phyloP scores from a whole-genome alignment of 495 filamentous ascomycete genomes.

The Aspergillus bridgeri region DNA sequence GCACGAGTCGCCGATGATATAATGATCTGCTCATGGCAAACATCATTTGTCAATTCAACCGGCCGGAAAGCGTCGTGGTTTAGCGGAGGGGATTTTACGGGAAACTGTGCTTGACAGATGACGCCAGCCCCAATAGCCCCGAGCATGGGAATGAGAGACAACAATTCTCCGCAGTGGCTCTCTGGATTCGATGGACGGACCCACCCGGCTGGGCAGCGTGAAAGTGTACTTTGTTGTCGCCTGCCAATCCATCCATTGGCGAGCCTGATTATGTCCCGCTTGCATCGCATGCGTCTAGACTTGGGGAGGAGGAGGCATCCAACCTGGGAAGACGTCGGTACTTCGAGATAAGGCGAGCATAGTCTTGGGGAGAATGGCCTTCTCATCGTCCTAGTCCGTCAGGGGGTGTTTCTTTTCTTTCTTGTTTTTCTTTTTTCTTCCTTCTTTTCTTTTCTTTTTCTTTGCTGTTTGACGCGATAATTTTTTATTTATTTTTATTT shows the following conservation, averaged over 20 bases:
- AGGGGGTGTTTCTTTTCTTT: not conserved
- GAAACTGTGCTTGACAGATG: conserved; percentile 14
- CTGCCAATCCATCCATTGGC: not conserved
- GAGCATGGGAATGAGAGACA: conserved; percentile 17
- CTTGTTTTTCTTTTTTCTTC: not conserved
- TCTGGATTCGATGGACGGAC: conserved; percentile 5
- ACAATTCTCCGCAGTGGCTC: conserved; percentile 20
- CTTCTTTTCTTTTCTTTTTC: not conserved
- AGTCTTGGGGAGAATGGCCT: not conserved
- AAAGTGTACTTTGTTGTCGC: conserved; percentile 1
- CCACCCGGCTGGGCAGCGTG: not conserved
- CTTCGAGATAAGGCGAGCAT: not conserved
- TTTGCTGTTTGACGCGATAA: not conserved
- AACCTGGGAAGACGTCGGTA: not conserved
- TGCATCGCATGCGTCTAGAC: not conserved
- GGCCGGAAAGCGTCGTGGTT: not conserved
- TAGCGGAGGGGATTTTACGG: not conserved
- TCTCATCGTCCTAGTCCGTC: not conserved
- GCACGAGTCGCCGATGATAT: not conserved
- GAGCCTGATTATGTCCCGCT: not conserved
- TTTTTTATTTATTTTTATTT: no score
- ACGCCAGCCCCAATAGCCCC: conserved; percentile 18
- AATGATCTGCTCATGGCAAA: not conserved
- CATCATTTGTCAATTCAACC: not conserved
- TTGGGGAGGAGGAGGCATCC: not conserved